Conservation (phyloP, 2,329 filamentous ascomycete genomes). For the Xylariales sp. region DNA sequence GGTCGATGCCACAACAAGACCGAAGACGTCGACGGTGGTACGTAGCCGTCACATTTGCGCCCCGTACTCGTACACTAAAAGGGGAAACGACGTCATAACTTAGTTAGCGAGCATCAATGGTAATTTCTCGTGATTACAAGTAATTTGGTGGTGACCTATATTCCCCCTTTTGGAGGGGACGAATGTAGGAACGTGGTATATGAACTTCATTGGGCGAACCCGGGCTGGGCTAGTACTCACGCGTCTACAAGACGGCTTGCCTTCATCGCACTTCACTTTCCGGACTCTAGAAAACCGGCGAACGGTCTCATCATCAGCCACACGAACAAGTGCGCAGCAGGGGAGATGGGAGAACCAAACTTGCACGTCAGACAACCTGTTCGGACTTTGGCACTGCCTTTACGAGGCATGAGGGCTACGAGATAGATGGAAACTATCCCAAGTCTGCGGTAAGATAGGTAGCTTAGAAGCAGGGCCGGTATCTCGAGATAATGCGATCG, state of each 20-base stretch:
- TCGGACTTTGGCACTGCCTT: conserved; percentile 45
- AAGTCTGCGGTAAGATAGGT: conserved; percentile 8
- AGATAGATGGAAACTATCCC: not conserved
- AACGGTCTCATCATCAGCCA: conserved; percentile 28
- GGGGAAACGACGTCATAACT: conserved; percentile 2
- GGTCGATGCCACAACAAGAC: conserved; percentile 52
- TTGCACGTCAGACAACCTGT: conserved; percentile 46
- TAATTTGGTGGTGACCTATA: not conserved
- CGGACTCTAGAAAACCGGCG: conserved; percentile 38
- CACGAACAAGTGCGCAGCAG: not conserved
- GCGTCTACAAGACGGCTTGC: conserved; percentile 45
- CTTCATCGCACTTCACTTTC: conserved; percentile 49
- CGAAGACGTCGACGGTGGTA: conserved; percentile 30
- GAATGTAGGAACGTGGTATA: not conserved
- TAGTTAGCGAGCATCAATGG: not conserved
- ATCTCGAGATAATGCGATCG: not conserved
- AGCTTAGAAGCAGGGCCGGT: not conserved
- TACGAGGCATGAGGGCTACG: conserved; percentile 41
- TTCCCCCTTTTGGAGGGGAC: not conserved
- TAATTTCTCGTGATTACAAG: not conserved
- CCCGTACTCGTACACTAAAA: conserved; percentile 45
- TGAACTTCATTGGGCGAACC: not conserved
- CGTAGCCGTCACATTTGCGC: conserved; percentile 52
- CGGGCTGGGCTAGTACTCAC: conserved; percentile 22
- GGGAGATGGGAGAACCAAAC: conserved; percentile 27